Evolutionary conservation across 495 filamentous ascomycete species (phyloP).

Genomic region (Hypoxylon fragiforme): DNA sequence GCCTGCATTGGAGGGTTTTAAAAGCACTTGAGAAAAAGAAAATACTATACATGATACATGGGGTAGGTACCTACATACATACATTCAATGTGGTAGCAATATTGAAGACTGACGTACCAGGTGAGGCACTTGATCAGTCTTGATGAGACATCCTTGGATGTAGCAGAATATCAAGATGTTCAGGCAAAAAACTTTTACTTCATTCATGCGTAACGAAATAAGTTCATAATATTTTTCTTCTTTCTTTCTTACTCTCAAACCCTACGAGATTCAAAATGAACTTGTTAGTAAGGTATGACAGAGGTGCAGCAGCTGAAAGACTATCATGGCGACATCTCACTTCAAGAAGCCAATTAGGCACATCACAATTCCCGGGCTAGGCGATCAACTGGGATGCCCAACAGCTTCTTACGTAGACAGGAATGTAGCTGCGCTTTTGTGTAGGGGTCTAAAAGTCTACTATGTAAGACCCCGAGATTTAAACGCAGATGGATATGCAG

Average conservation of each 20-base stretch:
- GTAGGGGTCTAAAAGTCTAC: conserved; percentile 6
- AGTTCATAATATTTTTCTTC: too few species aligned
- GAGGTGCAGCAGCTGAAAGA: conserved; percentile 16
- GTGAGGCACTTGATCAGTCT: too few species aligned
- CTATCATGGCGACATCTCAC: neutral
- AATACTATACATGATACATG: too few species aligned
- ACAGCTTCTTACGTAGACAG: neutral
- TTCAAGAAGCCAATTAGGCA: conserved; percentile 16
- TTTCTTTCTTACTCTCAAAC: conserved; percentile 1
- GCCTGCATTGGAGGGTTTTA: too few species aligned
- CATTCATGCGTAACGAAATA: too few species aligned
- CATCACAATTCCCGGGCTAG: conserved; percentile 25
- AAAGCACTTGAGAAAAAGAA: too few species aligned
- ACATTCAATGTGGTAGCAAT: too few species aligned
- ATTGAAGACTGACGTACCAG: neutral
- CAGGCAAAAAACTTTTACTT: neutral
- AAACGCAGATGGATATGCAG: too few species aligned
- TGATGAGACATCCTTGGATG: too few species aligned
- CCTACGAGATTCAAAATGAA: conserved; percentile 1
- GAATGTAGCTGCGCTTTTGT: neutral
- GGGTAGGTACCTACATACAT: too few species aligned
- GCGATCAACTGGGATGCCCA: conserved; percentile 5
- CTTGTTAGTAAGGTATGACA: conserved; percentile 6
- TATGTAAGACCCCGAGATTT: too few species aligned
- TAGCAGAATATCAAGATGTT: neutral